Base-by-base conservation (phyloP, 2,329 filamentous ascomycete genomes). In the Talaromyces sp. region DNA sequence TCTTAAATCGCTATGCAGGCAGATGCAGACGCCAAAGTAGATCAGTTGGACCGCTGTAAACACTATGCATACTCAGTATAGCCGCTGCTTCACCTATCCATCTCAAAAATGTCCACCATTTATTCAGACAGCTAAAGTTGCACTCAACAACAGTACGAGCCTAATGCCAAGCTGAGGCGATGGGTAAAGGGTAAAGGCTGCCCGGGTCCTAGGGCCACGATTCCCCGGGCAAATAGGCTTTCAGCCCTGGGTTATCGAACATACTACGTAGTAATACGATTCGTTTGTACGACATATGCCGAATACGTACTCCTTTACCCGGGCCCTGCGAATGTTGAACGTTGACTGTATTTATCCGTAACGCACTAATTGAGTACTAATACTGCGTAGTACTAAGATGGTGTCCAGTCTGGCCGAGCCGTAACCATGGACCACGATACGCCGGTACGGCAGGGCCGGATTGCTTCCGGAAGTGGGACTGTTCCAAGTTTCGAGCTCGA, bases 391-490 rank as follows among this genome's bases (percentile, higher is more conserved):
- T 37, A 13, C 45, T 50, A 33, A 52, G 13, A n/a, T 31, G n/a
- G 25, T 50, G 25, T 47, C 22, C 25, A 52, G 49, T 19, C 47
- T 25, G 27, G 33, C 33, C 3, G 52, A 56, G 52, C 52, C 52
- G 52, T 43, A 60, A 31, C 47, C 61, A 45, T 56, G 61, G 61
- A 59, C 43, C 61, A 59, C 49, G 52, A 59, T 59, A 39, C 45
- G 45, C 47, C 56, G 50, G 45, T 59, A 57, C 61, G 61, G 61
- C 59, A 61, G 49, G 22, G 8, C 52, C 62, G 62, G 62, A 64
- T 50, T 49, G 37, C 41, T 39, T 64, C 56, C 62, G 50, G 54
- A 47, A 49, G 52, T 47, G 62, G 62, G 62, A 1, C 61, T 45
- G 15, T 59, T 33, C 22, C 56, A 43, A 59, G 25, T 41, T 59